Base-by-base conservation (phyloP, 495 filamentous ascomycete species). In the Daldinia loculata region DNA sequence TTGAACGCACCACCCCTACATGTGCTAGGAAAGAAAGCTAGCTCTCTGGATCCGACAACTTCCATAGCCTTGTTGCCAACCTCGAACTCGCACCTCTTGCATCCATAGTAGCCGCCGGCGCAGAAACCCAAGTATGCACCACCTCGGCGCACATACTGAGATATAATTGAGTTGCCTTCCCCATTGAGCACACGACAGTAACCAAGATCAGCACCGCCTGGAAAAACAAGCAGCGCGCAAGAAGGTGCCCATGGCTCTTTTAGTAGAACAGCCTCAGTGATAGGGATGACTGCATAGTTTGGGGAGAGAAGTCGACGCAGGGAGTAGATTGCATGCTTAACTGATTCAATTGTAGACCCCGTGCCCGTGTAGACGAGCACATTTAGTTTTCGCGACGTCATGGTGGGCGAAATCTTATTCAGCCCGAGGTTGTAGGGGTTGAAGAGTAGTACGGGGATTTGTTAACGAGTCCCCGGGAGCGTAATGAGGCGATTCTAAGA, bases 61-160 rank as follows among this genome's bases (percentile, higher is more conserved):
- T 97, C 92, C 80, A 98, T 84, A 29, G 85, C 85, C 68, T 86
- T 86, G 75, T 95, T 88, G 2, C 93, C 93, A 2, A 95, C 89
- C 79, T 98, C 94, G 63, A 98, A 99, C 74, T 98, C 96, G 74
- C 94, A 97, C 58, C 83, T 82, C 56, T 85, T 80, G 65, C 83
- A 88, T 4, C 92, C 96, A 74, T 97, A 99, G 80, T 98, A 99
- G 5, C 92, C 95, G 11, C 95, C 95, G 39, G 96, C 96, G 75
- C 95, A 99, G 67, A 99, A 89, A 4, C 95, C 96, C 22, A 98
- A 84, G 76, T 95, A 99, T 2, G 83, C 80, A 4, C 95, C 95
- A 11, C 95, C 95, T n/a, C 87, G 81, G 59, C 90, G 90, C 51
- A 99, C 92, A 76, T 90, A 99, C 66, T 94, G 89, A 17, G 83